Conservation (phyloP, 345 rosid genomes). For the Moricandia moricandioides region DNA sequence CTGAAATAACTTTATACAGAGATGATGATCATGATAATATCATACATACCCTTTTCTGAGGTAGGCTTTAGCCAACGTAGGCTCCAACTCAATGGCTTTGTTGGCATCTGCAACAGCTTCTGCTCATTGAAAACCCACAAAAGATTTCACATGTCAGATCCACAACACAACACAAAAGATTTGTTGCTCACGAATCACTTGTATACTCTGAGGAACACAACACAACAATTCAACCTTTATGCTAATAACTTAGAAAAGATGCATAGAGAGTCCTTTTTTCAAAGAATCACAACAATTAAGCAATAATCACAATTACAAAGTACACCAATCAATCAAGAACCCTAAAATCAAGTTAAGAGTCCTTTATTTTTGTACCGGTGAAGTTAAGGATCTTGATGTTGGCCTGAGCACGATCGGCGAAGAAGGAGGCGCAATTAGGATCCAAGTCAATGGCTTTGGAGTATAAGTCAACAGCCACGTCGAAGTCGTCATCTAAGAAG, state of each 20-base stretch:
- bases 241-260: background rate
- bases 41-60: constrained; percentile 68
- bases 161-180: background rate
- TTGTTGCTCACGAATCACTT: too few relatives aligned
- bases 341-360: background rate
- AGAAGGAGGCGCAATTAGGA: constrained; percentile 52
- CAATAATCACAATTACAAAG: background rate
- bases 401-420: constrained; percentile 77
- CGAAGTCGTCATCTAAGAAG: constrained; percentile 62
- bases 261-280: background rate
- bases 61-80: constrained; percentile 57
- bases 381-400: constrained; percentile 53
- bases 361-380: constrained; percentile 40
- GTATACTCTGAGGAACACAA: too few relatives aligned
- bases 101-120: constrained; percentile 78
- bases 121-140: constrained; percentile 30
- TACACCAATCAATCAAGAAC: background rate
- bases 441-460: constrained; percentile 57
- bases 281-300: background rate
- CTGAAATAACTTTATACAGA: background rate
- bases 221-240: background rate
- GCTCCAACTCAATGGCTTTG: constrained; percentile 68
- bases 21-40: background rate
- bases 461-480: constrained; percentile 53
- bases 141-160: background rate